These are phyloP conservation scores for Diutina rugosa DNA, from an alignment of 1,139 yeast genomes.

Conservation along the genomic window DNA sequence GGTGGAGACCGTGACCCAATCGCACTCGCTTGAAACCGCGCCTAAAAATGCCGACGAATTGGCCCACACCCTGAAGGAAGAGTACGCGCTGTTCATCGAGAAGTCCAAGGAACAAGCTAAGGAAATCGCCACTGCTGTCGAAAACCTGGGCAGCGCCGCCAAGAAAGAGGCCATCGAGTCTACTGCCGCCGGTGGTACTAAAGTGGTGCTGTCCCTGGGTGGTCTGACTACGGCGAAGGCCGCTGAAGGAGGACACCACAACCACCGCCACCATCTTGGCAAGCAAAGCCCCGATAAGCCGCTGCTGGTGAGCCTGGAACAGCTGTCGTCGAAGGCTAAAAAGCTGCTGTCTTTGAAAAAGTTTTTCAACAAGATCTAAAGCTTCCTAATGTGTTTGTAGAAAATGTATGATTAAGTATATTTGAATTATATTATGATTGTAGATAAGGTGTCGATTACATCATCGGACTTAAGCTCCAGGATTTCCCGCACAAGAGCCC, in stretches of 20 bases:
- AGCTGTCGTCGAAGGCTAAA: background rate
- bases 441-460: no score
- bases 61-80: background rate
- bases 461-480: no score
- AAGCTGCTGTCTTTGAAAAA: constrained; percentile 1
- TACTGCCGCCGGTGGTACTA: background rate
- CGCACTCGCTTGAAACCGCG: background rate
- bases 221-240: background rate
- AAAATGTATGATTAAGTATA: background rate
- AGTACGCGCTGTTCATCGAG: background rate
- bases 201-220: background rate
- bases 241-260: background rate
- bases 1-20: background rate
- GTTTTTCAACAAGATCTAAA: background rate
- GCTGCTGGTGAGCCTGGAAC: background rate
- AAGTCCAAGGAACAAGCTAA: background rate
- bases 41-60: background rate
- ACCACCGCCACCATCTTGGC: background rate
- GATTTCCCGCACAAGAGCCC: no score
- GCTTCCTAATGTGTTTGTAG: background rate
- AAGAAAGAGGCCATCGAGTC: background rate
- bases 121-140: background rate
- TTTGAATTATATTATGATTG: background rate
- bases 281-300: background rate
- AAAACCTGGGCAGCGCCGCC: background rate